These are phyloP conservation scores for Waltergamsia citrina DNA, from an alignment of 2,329 filamentous ascomycete species.

Conservation along the genomic window DNA sequence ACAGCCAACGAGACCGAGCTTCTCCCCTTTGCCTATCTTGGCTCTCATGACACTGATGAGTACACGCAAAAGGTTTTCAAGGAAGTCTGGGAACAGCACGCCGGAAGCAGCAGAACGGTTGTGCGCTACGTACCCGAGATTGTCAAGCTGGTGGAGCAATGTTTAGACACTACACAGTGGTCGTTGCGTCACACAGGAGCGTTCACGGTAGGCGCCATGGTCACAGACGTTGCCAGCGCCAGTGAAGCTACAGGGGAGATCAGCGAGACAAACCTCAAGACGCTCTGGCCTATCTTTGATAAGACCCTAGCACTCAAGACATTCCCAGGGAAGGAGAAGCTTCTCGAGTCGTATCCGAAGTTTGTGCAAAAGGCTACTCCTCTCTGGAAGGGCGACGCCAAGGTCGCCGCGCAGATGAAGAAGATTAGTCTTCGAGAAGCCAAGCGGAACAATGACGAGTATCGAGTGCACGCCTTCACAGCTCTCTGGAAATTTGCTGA, in stretches of 20 bases:
- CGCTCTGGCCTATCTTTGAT: conserved; percentile 76
- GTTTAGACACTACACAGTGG: conserved; percentile 79
- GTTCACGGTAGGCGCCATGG: conserved; percentile 66
- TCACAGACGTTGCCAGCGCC: conserved; percentile 53
- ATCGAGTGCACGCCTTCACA: conserved; percentile 65
- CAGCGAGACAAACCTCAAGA: conserved; percentile 46
- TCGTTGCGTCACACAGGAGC: conserved; percentile 82
- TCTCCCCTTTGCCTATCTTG: conserved; percentile 81
- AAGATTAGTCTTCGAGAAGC: conserved; percentile 81
- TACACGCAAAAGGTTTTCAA: conserved; percentile 72
- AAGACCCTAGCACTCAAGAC: conserved; percentile 80
- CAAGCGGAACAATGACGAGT: conserved; percentile 81
- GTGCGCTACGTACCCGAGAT: conserved; percentile 82
- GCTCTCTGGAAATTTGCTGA: conserved; percentile 66
- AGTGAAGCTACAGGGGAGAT: conserved; percentile 49
- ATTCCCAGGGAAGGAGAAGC: conserved; percentile 82
- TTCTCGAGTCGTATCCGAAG: conserved; percentile 69
- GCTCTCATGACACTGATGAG: conserved; percentile 74
- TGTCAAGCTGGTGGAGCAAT: conserved; percentile 51
- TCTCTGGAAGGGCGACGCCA: conserved; percentile 43
- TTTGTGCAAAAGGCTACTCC: conserved; percentile 59
- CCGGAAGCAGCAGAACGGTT: conserved; percentile 74
- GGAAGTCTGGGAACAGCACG: conserved; percentile 84
- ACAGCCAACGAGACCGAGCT: conserved; percentile 64
- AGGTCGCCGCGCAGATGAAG: conserved; percentile 56